These are phyloP conservation scores for Dryadomyces quercus-mongolicae DNA, from an alignment of 2,329 filamentous ascomycete species.

Conservation along the genomic window DNA sequence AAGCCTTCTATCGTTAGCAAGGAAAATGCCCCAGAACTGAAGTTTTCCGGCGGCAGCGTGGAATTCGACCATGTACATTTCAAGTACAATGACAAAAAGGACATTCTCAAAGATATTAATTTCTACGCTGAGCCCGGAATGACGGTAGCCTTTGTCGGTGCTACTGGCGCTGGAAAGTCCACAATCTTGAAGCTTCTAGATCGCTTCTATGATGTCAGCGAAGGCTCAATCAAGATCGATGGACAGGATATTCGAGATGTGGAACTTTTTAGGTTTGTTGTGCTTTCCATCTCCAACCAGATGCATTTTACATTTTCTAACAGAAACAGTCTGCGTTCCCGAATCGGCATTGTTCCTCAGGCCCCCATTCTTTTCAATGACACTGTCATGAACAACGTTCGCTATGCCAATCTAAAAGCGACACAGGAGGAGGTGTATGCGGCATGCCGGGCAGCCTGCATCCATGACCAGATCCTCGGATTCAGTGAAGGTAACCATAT, in stretches of 20 bases:
- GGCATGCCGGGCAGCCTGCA: conserved; percentile 41
- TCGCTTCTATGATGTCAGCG: conserved; percentile 45
- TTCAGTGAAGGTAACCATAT: conserved; percentile 31
- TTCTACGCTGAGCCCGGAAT: conserved; percentile 38
- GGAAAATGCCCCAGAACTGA: conserved; percentile 34
- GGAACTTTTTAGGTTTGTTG: conserved; percentile 30
- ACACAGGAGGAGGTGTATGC: conserved; percentile 42
- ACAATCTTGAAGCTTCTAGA: conserved; percentile 46
- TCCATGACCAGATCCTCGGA: conserved; percentile 44
- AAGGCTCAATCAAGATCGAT: conserved; percentile 41
- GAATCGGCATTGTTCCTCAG: conserved; percentile 45
- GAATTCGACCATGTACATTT: conserved; percentile 44
- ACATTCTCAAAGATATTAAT: conserved; percentile 41
- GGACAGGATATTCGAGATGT: conserved; percentile 44
- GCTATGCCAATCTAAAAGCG: conserved; percentile 41
- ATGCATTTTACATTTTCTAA: neutral
- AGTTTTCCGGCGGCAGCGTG: conserved; percentile 39
- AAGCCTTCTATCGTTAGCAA: conserved; percentile 43
- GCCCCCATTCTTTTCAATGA: conserved; percentile 44
- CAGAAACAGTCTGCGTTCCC: conserved; percentile 27
- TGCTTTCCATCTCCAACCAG: neutral
- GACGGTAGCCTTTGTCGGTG: conserved; percentile 47
- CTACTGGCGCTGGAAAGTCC: conserved; percentile 47
- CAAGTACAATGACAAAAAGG: conserved; percentile 47
- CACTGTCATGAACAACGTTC: conserved; percentile 47